Evolutionary conservation across 257 asterid species (phyloP), one percentile per base, ranked within the genome.

Genomic region (Leonotis leonurus): DNA sequence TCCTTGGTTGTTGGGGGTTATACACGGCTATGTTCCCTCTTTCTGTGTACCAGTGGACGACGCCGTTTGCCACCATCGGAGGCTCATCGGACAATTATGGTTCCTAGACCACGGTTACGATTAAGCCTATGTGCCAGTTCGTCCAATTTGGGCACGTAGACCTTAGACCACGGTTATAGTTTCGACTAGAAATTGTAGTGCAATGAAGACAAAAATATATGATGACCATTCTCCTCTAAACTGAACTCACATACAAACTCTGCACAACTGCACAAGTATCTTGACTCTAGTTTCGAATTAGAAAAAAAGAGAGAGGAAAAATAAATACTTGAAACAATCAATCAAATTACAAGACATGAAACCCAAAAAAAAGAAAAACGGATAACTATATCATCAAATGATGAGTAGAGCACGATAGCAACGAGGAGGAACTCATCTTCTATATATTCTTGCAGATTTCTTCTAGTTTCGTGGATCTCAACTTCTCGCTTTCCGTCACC

Each of bases 361-460:
- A 33, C 1, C 16, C 1, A 12, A 57, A 20, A 13, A 12, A 36
- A 53, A 3, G 3, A 14, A 20, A 8, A 51, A 36, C 41, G 36
- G 27, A 29, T 8, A 43, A 24, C 5, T 35, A 30, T 41, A 50
- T 41, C 39, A 17, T n/a, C n/a, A n/a, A n/a, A 8, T 33, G 9
- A 33, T 33, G 7, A 8, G 39, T 5, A 32, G 10, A 32, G 1
- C 18, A 17, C 7, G 55, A 36, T 64, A 64, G 56, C 3, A 22
- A 13, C 4, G 48, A 49, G n/a, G 14, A 11, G 4, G 16, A 37
- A 11, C 3, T 37, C 44, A 11, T 24, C 20, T 7, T 80, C 80
- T 45, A 84, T 65, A 84, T 70, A 56, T 76, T 79, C 71, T 81
- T 84, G 88, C 84, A 78, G 30, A 84, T 77, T 67, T 84, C 91